These are phyloP conservation scores for Trichoderma polysporum DNA, from an alignment of 2,329 filamentous ascomycete genomes.

Conservation along the genomic window DNA sequence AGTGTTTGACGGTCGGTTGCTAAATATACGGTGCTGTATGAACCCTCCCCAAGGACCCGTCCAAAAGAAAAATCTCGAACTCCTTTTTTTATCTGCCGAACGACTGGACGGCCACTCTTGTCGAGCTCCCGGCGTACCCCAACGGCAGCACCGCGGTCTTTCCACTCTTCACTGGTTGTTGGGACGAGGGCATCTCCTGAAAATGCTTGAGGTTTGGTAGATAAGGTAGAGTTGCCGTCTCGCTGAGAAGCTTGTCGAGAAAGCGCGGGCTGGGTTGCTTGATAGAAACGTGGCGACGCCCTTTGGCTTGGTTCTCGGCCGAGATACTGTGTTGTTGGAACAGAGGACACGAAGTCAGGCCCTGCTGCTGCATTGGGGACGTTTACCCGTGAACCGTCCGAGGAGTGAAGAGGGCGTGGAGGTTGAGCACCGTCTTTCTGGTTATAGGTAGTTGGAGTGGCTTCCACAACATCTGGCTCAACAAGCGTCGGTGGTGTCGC, in stretches of 20 bases:
- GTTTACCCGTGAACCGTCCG: slow-evolving; percentile 17
- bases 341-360: slow-evolving; percentile 49
- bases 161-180: slow-evolving; percentile 85
- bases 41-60: slow-evolving; percentile 86
- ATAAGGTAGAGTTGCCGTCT: slow-evolving; percentile 49
- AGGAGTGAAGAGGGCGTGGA: slow-evolving; percentile 22
- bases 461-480: slow-evolving; percentile 11
- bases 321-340: slow-evolving; percentile 38
- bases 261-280: slow-evolving; percentile 45
- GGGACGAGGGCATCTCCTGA: slow-evolving; percentile 45
- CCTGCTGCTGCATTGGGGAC: slow-evolving; percentile 24
- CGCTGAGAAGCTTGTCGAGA: slow-evolving; percentile 76
- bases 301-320: slow-evolving; percentile 68
- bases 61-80: slow-evolving; percentile 97
- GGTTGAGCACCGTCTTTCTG: slow-evolving; percentile 26
- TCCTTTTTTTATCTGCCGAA: slow-evolving; percentile 89
- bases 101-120: slow-evolving; percentile 75
- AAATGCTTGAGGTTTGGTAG: slow-evolving; percentile 31
- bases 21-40: slow-evolving; percentile 92
- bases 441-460: slow-evolving; percentile 10
- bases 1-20: slow-evolving; percentile 91
- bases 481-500: slow-evolving; percentile 16
- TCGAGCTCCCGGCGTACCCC: slow-evolving; percentile 81
- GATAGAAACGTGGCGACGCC: slow-evolving; percentile 14
- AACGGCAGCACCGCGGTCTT: slow-evolving; percentile 89